Base-by-base conservation (phyloP, 2,329 filamentous ascomycete species). In the Aspergillus viridinutans region DNA sequence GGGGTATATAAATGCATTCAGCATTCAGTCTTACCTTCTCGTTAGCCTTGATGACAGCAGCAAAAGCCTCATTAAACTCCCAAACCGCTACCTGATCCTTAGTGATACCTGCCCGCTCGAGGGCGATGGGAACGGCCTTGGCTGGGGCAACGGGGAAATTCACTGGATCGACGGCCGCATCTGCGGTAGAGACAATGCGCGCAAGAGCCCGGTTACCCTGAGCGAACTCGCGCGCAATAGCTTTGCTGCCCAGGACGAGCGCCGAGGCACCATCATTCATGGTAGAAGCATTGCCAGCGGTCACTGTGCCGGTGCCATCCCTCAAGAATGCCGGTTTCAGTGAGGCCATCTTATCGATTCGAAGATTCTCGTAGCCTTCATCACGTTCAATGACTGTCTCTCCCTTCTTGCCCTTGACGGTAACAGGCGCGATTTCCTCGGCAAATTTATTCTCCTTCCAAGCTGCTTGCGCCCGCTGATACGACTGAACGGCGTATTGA, bases 41-140 rank as follows among this genome's bases (percentile, higher is more conserved):
- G 70, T 97, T 97, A 45, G 93, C 92, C 72, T 94, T 92, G 74
- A 97, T 94, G 29, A 97, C 92, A 4, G 90, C 90, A 28, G 94
- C 93, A 72, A 99, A 99, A 0, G 94, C 94, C 78, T 99, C 94
- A 74, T 99, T 99, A 76, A 99, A 96, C 74, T 97, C 94, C 93
- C 94, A 97, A 23, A 97, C 80, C 4, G 93, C 87, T 49, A 99
- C 91, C 74, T 97, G 90, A 49, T 95, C 89, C 76, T 92, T 91
- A 62, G 85, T 90, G 64, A 99, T 92, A 10, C 93, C 92, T 0
- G 94, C 94, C 56, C 92, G 84, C 75, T 92, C 84, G 52, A 99
- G 81, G 10, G 92, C 92, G 67, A 97, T 85, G 3, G 93, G 92
- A 0, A 97, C 93, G 4, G 93, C 93, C 75, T 95, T 92, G 42